These are phyloP conservation scores for Cinnamomum micranthum DNA, from an alignment of 164 flowering plant genomes.

Conservation along the genomic window DNA sequence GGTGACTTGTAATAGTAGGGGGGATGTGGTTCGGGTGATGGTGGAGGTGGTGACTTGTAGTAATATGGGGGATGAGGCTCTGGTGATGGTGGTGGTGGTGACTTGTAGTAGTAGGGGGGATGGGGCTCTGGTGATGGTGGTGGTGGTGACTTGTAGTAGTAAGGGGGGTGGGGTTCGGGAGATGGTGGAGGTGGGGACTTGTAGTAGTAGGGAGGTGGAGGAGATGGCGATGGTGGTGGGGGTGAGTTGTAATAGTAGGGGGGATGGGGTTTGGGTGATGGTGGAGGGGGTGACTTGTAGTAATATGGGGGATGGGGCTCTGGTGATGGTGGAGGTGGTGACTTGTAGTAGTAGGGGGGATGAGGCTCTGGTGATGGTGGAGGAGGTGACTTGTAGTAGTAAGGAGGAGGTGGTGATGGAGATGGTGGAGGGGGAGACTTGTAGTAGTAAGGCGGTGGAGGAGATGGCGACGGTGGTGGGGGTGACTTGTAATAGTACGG, in stretches of 20 bases:
- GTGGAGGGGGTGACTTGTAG: slow-evolving; percentile 35
- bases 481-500: slow-evolving; percentile 35
- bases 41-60: slow-evolving; percentile 25
- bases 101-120: slow-evolving; percentile 14
- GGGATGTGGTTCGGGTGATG: slow-evolving; percentile 32
- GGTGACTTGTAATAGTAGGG: slow-evolving; percentile 25
- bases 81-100: slow-evolving; percentile 30
- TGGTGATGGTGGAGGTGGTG: slow-evolving; percentile 25
- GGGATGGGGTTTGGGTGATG: slow-evolving; percentile 23
- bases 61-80: slow-evolving; percentile 14
- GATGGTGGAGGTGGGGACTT: slow-evolving; percentile 31
- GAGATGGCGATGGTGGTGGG: slow-evolving; percentile 17
- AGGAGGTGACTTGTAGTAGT: slow-evolving; percentile 40
- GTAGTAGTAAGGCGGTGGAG: slow-evolving; percentile 25
- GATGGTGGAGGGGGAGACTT: slow-evolving; percentile 35
- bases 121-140: slow-evolving; percentile 20
- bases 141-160: slow-evolving; percentile 30
- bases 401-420: neutral
- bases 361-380: neutral
- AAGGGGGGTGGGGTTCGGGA: slow-evolving; percentile 20
- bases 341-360: slow-evolving; percentile 13
- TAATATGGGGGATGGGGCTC: slow-evolving; percentile 8
- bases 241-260: slow-evolving; percentile 28
- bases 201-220: slow-evolving; percentile 4
- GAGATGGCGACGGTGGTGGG: slow-evolving; percentile 15